Percentiles rank a stretch among this genome's conserved stretches.
phyloP scores from a whole-genome alignment of 495 filamentous ascomycete species.

The Melanomma pulvis-pyrius region DNA sequence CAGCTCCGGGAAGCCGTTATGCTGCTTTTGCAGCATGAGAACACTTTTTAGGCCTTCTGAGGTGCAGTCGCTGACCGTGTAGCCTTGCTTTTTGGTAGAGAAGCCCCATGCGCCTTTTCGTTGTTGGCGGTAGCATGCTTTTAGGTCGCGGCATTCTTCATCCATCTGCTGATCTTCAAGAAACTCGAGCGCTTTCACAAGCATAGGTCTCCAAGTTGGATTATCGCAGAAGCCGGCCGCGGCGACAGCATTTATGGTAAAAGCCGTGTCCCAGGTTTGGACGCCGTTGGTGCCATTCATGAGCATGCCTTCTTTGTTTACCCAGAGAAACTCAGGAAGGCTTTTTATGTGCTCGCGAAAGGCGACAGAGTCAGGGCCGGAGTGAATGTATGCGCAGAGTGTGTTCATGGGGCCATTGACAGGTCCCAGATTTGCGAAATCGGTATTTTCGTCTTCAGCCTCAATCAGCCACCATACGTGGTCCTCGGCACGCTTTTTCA shows the following conservation, averaged over 20 bases:
- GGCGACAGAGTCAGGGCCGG: conserved; percentile 75
- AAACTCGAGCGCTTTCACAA: conserved; percentile 80
- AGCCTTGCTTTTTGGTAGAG: conserved; percentile 87
- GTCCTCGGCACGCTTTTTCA: conserved; percentile 69
- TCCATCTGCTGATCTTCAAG: conserved; percentile 90
- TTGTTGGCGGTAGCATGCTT: conserved; percentile 84
- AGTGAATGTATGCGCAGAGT: conserved; percentile 77
- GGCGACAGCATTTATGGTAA: conserved; percentile 77
- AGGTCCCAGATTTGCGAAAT: conserved; percentile 82
- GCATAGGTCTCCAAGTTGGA: conserved; percentile 78
- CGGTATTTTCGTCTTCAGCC: conserved; percentile 90
- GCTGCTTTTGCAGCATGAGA: conserved; percentile 74
- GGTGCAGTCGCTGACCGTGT: conserved; percentile 92
- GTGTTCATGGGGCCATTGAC: conserved; percentile 90
- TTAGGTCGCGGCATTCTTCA: conserved; percentile 77
- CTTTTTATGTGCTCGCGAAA: conserved; percentile 79
- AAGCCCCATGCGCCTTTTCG: conserved; percentile 96
- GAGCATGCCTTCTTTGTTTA: conserved; percentile 89
- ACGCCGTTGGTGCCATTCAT: conserved; percentile 96
- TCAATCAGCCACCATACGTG: conserved; percentile 77
- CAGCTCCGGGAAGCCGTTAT: conserved; percentile 70
- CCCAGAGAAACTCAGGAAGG: conserved; percentile 85
- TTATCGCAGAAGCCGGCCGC: conserved; percentile 78
- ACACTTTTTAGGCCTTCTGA: conserved; percentile 87
- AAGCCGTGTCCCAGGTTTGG: conserved; percentile 94